Percentiles rank a stretch among this genome's conserved stretches.
Conservation (phyloP, 805 yeast genomes). For the Spathaspora passalidarum region DNA sequence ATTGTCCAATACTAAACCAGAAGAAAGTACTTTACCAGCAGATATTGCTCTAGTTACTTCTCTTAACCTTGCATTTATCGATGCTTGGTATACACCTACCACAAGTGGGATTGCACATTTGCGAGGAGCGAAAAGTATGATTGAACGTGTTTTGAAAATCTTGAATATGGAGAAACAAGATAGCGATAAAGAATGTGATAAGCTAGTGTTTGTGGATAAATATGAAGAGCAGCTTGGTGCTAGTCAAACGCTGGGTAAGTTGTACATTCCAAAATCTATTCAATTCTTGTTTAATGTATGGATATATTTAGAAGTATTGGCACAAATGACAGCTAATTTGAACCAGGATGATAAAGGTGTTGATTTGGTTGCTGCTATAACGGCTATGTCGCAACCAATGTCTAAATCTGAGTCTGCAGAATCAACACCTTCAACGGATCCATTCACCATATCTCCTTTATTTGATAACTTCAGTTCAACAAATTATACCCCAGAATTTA, state of each 20-base stretch:
- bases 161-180: conserved; percentile 23
- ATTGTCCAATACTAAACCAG: conserved; percentile 30
- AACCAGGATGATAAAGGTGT: conserved; percentile 43
- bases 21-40: conserved; percentile 40
- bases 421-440: neutral
- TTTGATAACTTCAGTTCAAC: conserved; percentile 41
- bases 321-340: conserved; percentile 58
- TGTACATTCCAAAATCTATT: conserved; percentile 38
- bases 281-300: conserved; percentile 61
- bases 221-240: conserved; percentile 31
- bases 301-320: conserved; percentile 65
- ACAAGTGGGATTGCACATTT: conserved; percentile 68
- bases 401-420: neutral
- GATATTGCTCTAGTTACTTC: conserved; percentile 69
- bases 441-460: conserved; percentile 15
- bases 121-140: conserved; percentile 63
- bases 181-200: conserved; percentile 16
- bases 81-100: conserved; percentile 66
- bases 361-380: conserved; percentile 40
- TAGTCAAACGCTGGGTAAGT: conserved; percentile 8
- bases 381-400: conserved; percentile 23
- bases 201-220: conserved; percentile 29
- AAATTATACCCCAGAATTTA: conserved; percentile 32
- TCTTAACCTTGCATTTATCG: conserved; percentile 59
- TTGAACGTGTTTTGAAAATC: conserved; percentile 41